phyloP scores from a whole-genome alignment of 139 green algal species.

The Microglena sp. region DNA sequence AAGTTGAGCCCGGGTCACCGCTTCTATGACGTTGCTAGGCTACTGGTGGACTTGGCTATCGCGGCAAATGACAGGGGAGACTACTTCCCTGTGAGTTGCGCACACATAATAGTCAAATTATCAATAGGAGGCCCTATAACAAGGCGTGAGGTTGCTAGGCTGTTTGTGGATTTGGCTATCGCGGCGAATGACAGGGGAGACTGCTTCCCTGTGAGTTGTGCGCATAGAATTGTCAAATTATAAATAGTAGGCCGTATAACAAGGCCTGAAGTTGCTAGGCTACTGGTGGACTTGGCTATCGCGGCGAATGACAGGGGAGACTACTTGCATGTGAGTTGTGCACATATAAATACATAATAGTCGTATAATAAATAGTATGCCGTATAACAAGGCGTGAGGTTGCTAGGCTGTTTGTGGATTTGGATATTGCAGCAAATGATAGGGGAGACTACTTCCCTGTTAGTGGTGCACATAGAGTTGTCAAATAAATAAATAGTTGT shows the following conservation, averaged over 20 bases:
- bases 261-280: background rate
- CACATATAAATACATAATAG: background rate
- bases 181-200: slow-evolving; percentile 68
- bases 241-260: too few relatives aligned
- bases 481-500: slow-evolving; percentile 35
- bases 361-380: background rate
- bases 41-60: slow-evolving; percentile 49
- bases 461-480: slow-evolving; percentile 8
- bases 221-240: background rate
- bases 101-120: background rate
- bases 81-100: slow-evolving; percentile 71
- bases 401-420: slow-evolving; percentile 38
- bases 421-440: slow-evolving; percentile 63
- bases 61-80: slow-evolving; percentile 68
- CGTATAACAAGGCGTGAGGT: too few relatives aligned
- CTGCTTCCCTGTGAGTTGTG: slow-evolving; percentile 61
- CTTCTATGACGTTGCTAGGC: slow-evolving; percentile 61
- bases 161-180: slow-evolving; percentile 49
- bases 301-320: slow-evolving; percentile 68
- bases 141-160: too few relatives aligned
- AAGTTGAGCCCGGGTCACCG: slow-evolving; percentile 45
- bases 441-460: slow-evolving; percentile 74
- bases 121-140: background rate
- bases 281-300: slow-evolving; percentile 49
- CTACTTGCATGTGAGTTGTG: slow-evolving; percentile 61